Percentiles rank a stretch among this genome's conserved stretches.
These are phyloP conservation scores for Erythrobasidium hasegawianum DNA, from an alignment of 1,284 basidiomycete species.

Conservation along the genomic window DNA sequence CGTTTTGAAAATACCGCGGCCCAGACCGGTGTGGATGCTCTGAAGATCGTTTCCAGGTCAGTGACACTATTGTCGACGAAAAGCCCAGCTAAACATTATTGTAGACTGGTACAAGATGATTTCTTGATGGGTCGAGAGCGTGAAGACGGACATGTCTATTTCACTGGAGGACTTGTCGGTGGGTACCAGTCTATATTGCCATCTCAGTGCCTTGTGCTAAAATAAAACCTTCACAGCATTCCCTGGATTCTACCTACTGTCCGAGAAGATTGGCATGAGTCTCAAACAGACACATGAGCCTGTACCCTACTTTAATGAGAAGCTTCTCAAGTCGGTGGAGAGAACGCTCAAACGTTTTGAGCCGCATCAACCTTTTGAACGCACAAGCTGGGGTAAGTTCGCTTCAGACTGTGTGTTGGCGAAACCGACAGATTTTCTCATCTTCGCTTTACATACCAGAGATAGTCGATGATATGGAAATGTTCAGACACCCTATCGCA, in stretches of 20 bases:
- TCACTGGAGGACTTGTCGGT: slow-evolving; percentile 51
- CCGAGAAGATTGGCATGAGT: slow-evolving; percentile 51
- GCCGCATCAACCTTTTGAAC: slow-evolving; percentile 52
- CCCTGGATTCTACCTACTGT: slow-evolving; percentile 51
- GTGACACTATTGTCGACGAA: slow-evolving; percentile 1
- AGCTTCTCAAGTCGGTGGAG: slow-evolving; percentile 52
- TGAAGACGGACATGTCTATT: slow-evolving; percentile 51
- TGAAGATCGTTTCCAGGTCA: slow-evolving; percentile 47
- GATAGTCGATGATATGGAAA: slow-evolving; percentile 52
- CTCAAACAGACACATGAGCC: slow-evolving; percentile 48
- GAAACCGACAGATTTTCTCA: background rate
- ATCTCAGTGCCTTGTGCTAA: slow-evolving; percentile 12
- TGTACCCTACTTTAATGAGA: slow-evolving; percentile 53
- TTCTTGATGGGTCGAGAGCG: slow-evolving; percentile 52
- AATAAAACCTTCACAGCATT: background rate
- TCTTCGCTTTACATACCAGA: slow-evolving; percentile 33
- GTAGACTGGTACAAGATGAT: slow-evolving; percentile 52
- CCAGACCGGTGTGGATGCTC: slow-evolving; percentile 48
- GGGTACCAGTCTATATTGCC: background rate
- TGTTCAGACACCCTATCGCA: slow-evolving; percentile 51
- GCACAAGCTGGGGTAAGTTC: slow-evolving; percentile 49
- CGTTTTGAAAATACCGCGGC: slow-evolving; percentile 19
- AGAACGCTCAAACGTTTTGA: slow-evolving; percentile 52
- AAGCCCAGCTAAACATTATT: background rate
- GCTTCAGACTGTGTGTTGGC: background rate